Evolutionary conservation across 495 filamentous ascomycete species (phyloP).

Genomic region (Talaromyces wortmannii): DNA sequence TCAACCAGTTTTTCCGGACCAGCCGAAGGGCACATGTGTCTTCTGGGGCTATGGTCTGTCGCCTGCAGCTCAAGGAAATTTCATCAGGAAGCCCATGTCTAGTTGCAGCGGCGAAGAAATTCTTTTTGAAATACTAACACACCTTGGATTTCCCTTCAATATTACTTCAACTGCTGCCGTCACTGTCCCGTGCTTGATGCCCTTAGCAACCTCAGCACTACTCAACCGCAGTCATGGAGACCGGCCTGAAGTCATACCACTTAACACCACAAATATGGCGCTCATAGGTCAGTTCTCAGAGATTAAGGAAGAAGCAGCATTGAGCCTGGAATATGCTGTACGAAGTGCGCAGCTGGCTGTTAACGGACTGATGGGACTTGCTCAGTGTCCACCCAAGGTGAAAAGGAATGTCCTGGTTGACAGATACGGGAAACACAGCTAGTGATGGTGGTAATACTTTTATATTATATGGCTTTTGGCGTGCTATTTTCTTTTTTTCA

Average conservation of each 20-base stretch:
- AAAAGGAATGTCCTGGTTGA: background rate
- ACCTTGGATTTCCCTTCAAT: slow-evolving; percentile 16
- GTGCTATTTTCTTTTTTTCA: no score
- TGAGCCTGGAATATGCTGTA: slow-evolving; percentile 36
- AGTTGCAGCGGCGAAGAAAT: slow-evolving; percentile 31
- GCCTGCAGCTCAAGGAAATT: slow-evolving; percentile 18
- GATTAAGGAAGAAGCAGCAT: slow-evolving; percentile 27
- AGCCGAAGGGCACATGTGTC: slow-evolving; percentile 15
- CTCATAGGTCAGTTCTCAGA: slow-evolving; percentile 37
- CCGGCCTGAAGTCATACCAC: slow-evolving; percentile 26
- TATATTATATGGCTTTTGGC: no score
- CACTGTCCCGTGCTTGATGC: slow-evolving; percentile 25
- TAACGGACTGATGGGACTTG: slow-evolving; percentile 13
- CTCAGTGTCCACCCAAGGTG: background rate
- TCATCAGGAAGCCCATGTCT: slow-evolving; percentile 30
- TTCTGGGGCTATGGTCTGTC: slow-evolving; percentile 31
- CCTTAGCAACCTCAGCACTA: slow-evolving; percentile 25
- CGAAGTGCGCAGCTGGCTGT: slow-evolving; percentile 32
- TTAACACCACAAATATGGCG: slow-evolving; percentile 24
- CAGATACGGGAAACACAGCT: no score
- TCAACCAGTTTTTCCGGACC: slow-evolving; percentile 27
- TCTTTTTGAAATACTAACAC: slow-evolving; percentile 24
- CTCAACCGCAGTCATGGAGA: slow-evolving; percentile 20
- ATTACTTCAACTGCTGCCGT: slow-evolving; percentile 9
- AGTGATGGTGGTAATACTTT: no score